phyloP scores from a whole-genome alignment of 495 filamentous ascomycete genomes.

The Thermothielavioides terrestris region DNA sequence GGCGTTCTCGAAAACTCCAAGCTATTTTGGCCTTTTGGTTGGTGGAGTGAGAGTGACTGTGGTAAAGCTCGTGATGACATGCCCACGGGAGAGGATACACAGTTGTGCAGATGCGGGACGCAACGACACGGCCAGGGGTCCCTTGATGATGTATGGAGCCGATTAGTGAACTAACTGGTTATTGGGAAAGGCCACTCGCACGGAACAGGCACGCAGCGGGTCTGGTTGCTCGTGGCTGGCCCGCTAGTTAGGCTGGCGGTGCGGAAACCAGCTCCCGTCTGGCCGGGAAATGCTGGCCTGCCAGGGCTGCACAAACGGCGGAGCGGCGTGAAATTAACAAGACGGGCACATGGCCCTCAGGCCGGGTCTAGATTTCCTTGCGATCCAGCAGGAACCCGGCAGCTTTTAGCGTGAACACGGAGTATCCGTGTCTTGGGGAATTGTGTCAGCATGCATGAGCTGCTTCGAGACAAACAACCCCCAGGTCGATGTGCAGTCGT shows the following conservation, averaged over 20 bases:
- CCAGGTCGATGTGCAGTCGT: background rate
- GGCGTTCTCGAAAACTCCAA: slow-evolving; percentile 24
- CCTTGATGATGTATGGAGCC: background rate
- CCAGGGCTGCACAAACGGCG: background rate
- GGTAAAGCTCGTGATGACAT: slow-evolving; percentile 31
- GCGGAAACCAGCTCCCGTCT: slow-evolving; percentile 1
- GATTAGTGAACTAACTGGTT: background rate
- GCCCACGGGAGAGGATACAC: slow-evolving; percentile 14
- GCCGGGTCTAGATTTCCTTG: slow-evolving; percentile 1
- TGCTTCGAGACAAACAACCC: background rate
- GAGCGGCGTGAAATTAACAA: slow-evolving; percentile 7
- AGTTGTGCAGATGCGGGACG: slow-evolving; percentile 24
- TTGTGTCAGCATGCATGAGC: background rate
- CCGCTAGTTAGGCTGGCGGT: background rate
- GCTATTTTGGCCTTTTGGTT: slow-evolving; percentile 12
- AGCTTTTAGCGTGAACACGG: background rate
- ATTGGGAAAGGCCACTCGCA: background rate
- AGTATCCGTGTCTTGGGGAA: background rate
- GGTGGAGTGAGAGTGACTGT: slow-evolving; percentile 23
- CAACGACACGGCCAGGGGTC: slow-evolving; percentile 16
- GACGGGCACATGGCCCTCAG: background rate
- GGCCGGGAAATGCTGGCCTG: background rate
- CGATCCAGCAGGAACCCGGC: background rate
- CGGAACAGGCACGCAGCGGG: background rate
- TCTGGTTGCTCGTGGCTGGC: no score